These are phyloP conservation scores for Dendrobium chrysotoxum DNA, from an alignment of 106 monocot species.

Conservation along the genomic window DNA sequence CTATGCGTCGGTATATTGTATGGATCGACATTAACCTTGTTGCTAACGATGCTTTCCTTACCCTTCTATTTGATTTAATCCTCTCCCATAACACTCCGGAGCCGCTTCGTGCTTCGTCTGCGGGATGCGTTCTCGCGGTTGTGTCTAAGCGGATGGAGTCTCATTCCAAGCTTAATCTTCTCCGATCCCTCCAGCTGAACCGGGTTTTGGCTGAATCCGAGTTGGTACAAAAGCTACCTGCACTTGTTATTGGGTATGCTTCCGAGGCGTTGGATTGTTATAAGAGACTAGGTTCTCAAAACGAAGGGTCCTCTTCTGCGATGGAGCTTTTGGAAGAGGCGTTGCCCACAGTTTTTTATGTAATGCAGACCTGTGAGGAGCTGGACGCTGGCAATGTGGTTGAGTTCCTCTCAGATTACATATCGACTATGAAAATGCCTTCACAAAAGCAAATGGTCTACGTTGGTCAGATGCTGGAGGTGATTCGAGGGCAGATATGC, in stretches of 20 bases:
- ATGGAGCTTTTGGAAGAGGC: slow-evolving; percentile 69
- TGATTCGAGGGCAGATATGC: slow-evolving; percentile 46
- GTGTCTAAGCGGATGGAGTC: slow-evolving; percentile 77
- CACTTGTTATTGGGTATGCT: slow-evolving; percentile 74
- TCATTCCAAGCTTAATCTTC: slow-evolving; percentile 49
- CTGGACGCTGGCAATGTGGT: slow-evolving; percentile 45
- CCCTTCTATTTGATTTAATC: slow-evolving; percentile 62
- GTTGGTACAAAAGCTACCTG: slow-evolving; percentile 31
- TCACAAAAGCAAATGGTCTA: slow-evolving; percentile 55
- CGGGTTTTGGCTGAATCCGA: slow-evolving; percentile 37
- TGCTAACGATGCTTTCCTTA: slow-evolving; percentile 66
- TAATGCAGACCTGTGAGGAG: slow-evolving; percentile 62
- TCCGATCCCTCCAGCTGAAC: slow-evolving; percentile 30
- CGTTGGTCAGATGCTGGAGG: slow-evolving; percentile 64
- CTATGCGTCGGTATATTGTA: slow-evolving; percentile 49
- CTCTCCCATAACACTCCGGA: slow-evolving; percentile 19
- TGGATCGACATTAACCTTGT: slow-evolving; percentile 87
- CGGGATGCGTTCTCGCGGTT: slow-evolving; percentile 55
- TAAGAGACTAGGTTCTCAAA: slow-evolving; percentile 32
- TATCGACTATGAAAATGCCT: slow-evolving; percentile 54
- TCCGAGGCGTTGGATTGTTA: slow-evolving; percentile 71
- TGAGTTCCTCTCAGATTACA: slow-evolving; percentile 68
- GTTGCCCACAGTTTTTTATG: slow-evolving; percentile 64
- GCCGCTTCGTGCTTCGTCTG: slow-evolving; percentile 43
- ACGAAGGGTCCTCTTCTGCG: slow-evolving; percentile 1